phyloP scores from a whole-genome alignment of 148 eudicot genomes.

The Spergularia bocconei region DNA sequence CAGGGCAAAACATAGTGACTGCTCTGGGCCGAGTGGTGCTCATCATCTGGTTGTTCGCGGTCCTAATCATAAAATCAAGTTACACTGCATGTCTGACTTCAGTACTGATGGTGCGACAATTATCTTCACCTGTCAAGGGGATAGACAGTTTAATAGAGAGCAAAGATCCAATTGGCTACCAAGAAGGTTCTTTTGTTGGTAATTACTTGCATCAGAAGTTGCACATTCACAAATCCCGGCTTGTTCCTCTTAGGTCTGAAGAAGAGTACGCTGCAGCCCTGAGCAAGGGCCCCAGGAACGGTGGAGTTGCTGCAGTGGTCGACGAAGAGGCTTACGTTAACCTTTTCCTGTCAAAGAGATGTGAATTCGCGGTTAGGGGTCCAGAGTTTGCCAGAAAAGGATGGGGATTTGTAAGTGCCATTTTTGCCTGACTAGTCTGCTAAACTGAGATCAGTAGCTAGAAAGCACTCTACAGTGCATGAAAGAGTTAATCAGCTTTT shows the following conservation, averaged over 20 bases:
- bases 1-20: constrained; percentile 61
- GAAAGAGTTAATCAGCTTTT: too few species aligned
- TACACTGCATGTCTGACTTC: constrained; percentile 79
- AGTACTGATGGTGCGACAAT: constrained; percentile 65
- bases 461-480: neutral
- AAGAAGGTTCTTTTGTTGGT: constrained; percentile 55
- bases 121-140: constrained; percentile 61
- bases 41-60: constrained; percentile 69
- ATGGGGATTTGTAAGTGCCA: constrained; percentile 77
- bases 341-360: constrained; percentile 66
- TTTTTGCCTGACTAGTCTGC: too few species aligned
- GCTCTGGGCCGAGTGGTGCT: constrained; percentile 64
- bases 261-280: constrained; percentile 46
- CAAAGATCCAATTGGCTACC: constrained; percentile 61
- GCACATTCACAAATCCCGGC: constrained; percentile 42
- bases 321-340: constrained; percentile 64
- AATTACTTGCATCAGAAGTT: constrained; percentile 49
- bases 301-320: constrained; percentile 68
- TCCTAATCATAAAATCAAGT: constrained; percentile 64
- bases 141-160: constrained; percentile 43
- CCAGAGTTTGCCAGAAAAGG: constrained; percentile 64
- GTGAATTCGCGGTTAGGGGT: constrained; percentile 66
- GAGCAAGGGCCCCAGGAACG: constrained; percentile 50
- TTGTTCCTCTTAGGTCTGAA: constrained; percentile 51
- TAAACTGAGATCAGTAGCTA: too few species aligned